Base-by-base conservation (phyloP, 1,284 basidiomycete genomes). In the Trichosporon faecale region DNA sequence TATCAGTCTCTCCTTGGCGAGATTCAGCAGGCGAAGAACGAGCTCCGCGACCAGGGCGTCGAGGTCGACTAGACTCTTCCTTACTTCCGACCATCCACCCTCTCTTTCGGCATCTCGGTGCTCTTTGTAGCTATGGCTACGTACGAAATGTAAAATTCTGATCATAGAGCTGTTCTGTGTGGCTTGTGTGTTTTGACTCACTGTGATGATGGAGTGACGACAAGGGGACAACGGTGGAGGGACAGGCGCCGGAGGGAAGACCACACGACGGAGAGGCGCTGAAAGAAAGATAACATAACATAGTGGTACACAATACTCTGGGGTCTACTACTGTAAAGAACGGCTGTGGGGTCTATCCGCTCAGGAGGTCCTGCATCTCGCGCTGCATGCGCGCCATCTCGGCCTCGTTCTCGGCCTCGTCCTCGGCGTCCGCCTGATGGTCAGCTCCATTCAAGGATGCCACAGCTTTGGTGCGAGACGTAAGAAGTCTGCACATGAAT, bases 371-470 rank as follows among this genome's bases (percentile, higher is more conserved):
- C 71, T 92, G 90, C 75, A 95, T 87, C 80, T 95, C 90, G 76
- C 91, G 88, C 77, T 92, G 89, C 85, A 95, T 95, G 75, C 90
- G 88, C 82, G 93, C 91, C 89, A 95, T 91, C 76, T 91, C 91
- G 70, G 88, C 87, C 80, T 94, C 92, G 69, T 88, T 89, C 82
- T 92, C 91, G 77, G 91, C 91, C 76, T 94, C 92, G 74, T 91
- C 88, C 77, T 89, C 78, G 69, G 85, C 85, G 76, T 89, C 87
- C 44, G 87, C 57, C 61, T 65, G 46, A 11, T 1, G 3, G 66
- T 74, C 64, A 61, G 66, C 49, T 21, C 14, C 11, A 9, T 27
- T 9, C 9, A 27, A 8, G 29, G 7, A 6, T 3, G 52, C 2
- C 37, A 27, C 12, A 35, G 31, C 60, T 33, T 4, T 33, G 31